Evolutionary conservation across 768 basidiomycete species (phyloP), one percentile per base, ranked within the genome.

Genomic region (Auricularia heimuer): DNA sequence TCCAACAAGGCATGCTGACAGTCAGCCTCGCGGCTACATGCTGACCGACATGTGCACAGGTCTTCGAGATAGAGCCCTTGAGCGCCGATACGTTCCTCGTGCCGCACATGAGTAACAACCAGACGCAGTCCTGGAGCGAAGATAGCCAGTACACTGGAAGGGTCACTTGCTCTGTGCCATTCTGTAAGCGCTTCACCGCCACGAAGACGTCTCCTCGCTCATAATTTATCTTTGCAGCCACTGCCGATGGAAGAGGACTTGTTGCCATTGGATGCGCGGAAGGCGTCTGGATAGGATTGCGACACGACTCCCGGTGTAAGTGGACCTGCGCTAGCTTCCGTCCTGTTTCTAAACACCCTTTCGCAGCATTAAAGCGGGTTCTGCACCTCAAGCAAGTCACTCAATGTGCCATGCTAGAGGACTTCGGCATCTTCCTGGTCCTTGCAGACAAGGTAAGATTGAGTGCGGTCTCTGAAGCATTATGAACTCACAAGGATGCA

Each of bases 361-460:
- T 24, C 62, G 8, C 66, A 95, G 92, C 94, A 2, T 86, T 98
- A 80, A 88, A 93, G 37, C 92, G 94, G 33, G 95, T 98, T 16
- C 80, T 98, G 2, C 95, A 97, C 73, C 78, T 98, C 56, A 93
- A 94, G 75, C 86, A 88, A 79, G 94, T 98, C 37, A 94, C 93
- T 0, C 94, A 97, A 71, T 93, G 92, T 73, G 94, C 94, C 0
- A 95, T 98, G 83, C 78, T 98, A 6, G 94, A 97, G 72, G 92
- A 96, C 68, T 98, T 97, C 74, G 92, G 94, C 16, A 94, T 98
- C 68, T 94, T 99, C 81, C 82, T 98, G 34, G 96, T 98, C 3
- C 78, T 98, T 11, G 92, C 94, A 7, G 94, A 97, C 75, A 95
- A 94, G 81, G 91, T 86, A 61, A 63, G 68, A 29, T 34, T 4